Evolutionary conservation across 2,329 filamentous ascomycete genomes (phyloP).

Genomic region (Arthrocladium fulminans): DNA sequence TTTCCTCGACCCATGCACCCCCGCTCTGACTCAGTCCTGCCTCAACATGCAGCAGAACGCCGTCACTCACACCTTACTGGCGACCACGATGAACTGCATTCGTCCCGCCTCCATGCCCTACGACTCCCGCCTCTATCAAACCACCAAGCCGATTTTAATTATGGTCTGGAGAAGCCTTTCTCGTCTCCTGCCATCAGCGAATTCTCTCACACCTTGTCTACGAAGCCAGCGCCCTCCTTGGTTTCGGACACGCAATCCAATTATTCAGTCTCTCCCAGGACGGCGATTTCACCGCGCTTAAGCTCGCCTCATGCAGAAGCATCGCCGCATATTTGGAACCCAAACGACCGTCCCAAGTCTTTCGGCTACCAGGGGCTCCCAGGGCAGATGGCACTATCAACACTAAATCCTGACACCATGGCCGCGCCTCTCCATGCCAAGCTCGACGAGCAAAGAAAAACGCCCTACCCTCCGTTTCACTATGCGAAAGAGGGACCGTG

Average conservation of each 20-base stretch:
- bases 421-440: background rate
- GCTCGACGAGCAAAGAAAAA: background rate
- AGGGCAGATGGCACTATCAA: background rate
- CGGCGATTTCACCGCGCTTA: background rate
- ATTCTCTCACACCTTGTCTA: background rate
- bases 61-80: background rate
- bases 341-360: background rate
- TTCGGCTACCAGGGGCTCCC: background rate
- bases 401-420: background rate
- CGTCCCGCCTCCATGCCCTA: background rate
- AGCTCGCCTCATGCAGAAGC: background rate
- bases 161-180: background rate
- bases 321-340: background rate
- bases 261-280: background rate
- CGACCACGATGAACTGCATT: background rate
- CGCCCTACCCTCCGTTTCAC: background rate
- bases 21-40: background rate
- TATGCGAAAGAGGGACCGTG: background rate
- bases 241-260: conserved; percentile 2
- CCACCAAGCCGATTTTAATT: background rate
- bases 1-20: background rate
- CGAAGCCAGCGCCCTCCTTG: background rate
- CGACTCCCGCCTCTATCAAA: background rate
- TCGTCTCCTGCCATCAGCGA: conserved; percentile 5
- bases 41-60: background rate